A percentile compares a stretch with the other conserved stretches of the same genome.
Evolutionary conservation across 768 basidiomycete genomes (phyloP).

Genomic region (Termitomyces sp.): DNA sequence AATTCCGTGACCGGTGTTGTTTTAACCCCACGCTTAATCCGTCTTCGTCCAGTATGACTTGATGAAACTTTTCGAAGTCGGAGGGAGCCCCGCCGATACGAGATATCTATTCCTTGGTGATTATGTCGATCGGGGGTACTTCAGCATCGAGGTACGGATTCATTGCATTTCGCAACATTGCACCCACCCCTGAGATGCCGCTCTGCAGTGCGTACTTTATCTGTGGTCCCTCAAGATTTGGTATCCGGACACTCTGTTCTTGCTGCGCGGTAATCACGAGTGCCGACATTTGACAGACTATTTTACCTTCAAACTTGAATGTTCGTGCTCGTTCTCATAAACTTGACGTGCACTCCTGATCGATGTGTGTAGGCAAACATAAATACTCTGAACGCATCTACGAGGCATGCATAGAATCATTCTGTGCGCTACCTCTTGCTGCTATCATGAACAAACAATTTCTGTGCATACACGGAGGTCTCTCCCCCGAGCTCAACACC

Average conservation of each 20-base stretch:
- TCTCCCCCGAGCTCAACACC: slow-evolving; percentile 92
- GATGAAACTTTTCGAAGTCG: slow-evolving; percentile 94
- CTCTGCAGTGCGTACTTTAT: slow-evolving; percentile 85
- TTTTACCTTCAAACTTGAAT: slow-evolving; percentile 98
- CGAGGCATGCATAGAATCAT: slow-evolving; percentile 97
- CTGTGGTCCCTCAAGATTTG: slow-evolving; percentile 99
- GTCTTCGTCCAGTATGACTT: slow-evolving; percentile 66
- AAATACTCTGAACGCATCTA: slow-evolving; percentile 97
- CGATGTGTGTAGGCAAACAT: slow-evolving; percentile 77
- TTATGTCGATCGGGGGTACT: slow-evolving; percentile 91
- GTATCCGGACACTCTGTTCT: slow-evolving; percentile 96
- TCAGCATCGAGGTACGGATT: slow-evolving; percentile 75
- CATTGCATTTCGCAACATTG: background rate
- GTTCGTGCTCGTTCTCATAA: slow-evolving; percentile 41
- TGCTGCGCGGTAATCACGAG: slow-evolving; percentile 97
- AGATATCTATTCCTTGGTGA: slow-evolving; percentile 90
- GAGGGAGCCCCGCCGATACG: slow-evolving; percentile 91
- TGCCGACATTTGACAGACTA: slow-evolving; percentile 98
- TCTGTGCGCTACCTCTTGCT: slow-evolving; percentile 91
- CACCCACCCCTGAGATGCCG: slow-evolving; percentile 11
- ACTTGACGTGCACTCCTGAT: background rate
- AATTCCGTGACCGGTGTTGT: slow-evolving; percentile 9
- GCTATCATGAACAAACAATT: slow-evolving; percentile 99
- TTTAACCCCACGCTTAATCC: slow-evolving; percentile 1
- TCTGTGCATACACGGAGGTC: slow-evolving; percentile 94